Evolutionary conservation across 257 asterid genomes (phyloP), one percentile per base, ranked within the genome.

Genomic region (Solanum verrucosum): DNA sequence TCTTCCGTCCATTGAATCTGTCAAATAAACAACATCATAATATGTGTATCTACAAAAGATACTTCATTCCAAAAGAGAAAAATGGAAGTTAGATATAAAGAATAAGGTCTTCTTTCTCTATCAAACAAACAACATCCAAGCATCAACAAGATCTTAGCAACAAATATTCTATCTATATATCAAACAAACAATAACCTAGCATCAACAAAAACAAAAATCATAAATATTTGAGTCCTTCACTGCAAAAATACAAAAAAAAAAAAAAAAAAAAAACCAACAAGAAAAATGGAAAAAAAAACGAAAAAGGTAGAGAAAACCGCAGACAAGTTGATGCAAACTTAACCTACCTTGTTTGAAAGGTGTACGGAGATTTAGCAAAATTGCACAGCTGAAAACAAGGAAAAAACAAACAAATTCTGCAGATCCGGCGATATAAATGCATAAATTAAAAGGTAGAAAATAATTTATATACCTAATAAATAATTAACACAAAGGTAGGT

Each of bases 1-100:
- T 31, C 87, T 86, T 89, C 90, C 95, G 40, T 94, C 98, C 98
- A 96, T 96, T 83, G 87, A 49, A 37, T 60, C 87, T 84, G 79
- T 84, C 87, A 84, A 84, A 21, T n/a, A 6, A 84, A 84, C 52
- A 84, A 40, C 42, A 83, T 31, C 68, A 27, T 60, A 83, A 13
- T 29, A 82, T 33, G 7, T 33, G 60, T 7, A 84, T 59, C 15
- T 35, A 84, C 18, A 84, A 35, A 72, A 63, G 0, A 16, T 16
- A 65, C 31, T 13, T 56, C 56, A 84, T 84, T 84, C 33, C 34
- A 34, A 56, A 31, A 12, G 12, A 38, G 33, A 75, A 40, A 78
- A 42, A 78, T n/a, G 37, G 4, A 59, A 33, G n/a, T 67, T 71
- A 23, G 13, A 46, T 46, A 46, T 4, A 46, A 46, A 46, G 63